Evolutionary conservation across 2,329 filamentous ascomycete genomes (phyloP).

Genomic region (Uncinocarpus reesii): DNA sequence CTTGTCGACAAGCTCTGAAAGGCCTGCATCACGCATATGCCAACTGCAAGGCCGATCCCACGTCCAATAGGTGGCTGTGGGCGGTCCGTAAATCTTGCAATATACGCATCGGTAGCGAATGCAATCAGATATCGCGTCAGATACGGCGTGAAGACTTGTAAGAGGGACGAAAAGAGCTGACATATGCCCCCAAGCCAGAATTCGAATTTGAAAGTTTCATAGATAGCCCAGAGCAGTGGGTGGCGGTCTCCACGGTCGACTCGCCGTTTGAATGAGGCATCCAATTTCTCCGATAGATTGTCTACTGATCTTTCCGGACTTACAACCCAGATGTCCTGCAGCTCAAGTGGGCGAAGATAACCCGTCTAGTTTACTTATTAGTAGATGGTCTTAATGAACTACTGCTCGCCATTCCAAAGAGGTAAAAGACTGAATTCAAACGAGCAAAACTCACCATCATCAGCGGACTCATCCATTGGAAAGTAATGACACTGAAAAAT

Average conservation of each 20-base stretch:
- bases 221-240: constrained; percentile 67
- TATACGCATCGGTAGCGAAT: constrained; percentile 71
- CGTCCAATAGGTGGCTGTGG: constrained; percentile 58
- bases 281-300: constrained; percentile 55
- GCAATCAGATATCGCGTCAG: constrained; percentile 74
- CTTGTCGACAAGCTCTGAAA: constrained; percentile 70
- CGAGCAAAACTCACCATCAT: constrained; percentile 55
- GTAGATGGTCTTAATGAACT: too few species aligned
- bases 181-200: constrained; percentile 76
- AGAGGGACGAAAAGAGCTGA: constrained; percentile 59
- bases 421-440: background rate
- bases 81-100: constrained; percentile 44
- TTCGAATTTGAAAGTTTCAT: constrained; percentile 75
- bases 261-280: constrained; percentile 59
- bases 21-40: constrained; percentile 76
- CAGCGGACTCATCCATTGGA: constrained; percentile 81
- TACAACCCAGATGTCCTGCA: constrained; percentile 78
- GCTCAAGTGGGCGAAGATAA: constrained; percentile 71
- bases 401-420: too few species aligned
- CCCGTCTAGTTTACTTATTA: constrained; percentile 48
- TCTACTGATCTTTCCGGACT: constrained; percentile 70
- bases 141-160: constrained; percentile 75
- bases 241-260: constrained; percentile 57
- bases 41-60: constrained; percentile 74
- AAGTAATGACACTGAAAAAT: constrained; percentile 66